phyloP scores from a whole-genome alignment of 1,284 basidiomycete genomes.

The Trametes polyzona region DNA sequence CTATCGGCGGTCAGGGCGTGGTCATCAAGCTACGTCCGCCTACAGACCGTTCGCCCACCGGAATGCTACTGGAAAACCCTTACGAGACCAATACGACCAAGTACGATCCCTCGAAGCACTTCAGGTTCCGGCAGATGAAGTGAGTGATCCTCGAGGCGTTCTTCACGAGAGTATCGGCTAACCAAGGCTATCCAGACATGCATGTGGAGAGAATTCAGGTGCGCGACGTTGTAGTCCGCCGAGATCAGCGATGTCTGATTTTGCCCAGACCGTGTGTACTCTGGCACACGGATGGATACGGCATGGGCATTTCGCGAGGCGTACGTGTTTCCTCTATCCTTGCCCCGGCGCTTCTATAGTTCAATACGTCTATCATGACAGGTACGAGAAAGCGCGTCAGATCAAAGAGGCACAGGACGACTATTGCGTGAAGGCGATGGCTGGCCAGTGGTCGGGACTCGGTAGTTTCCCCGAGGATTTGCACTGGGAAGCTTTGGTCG shows the following conservation, averaged over 20 bases:
- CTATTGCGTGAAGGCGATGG: constrained; percentile 64
- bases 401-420: constrained; percentile 78
- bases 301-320: constrained; percentile 61
- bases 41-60: constrained; percentile 46
- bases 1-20: constrained; percentile 45
- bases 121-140: constrained; percentile 55
- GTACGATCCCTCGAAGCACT: constrained; percentile 34
- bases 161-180: background rate
- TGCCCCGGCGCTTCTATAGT: too few relatives aligned
- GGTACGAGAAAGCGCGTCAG: constrained; percentile 69
- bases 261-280: constrained; percentile 35
- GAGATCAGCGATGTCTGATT: background rate
- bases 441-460: constrained; percentile 62
- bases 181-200: constrained; percentile 23
- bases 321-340: too few relatives aligned
- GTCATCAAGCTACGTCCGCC: constrained; percentile 56
- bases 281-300: constrained; percentile 62
- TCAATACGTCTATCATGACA: too few relatives aligned
- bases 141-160: constrained; percentile 3
- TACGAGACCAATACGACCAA: constrained; percentile 41
- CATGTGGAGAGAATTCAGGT: constrained; percentile 42
- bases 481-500: constrained; percentile 86
- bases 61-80: constrained; percentile 52
- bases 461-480: constrained; percentile 76
- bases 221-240: background rate